Conservation (phyloP, 2,329 filamentous ascomycete genomes). For the Didymella segeticola region DNA sequence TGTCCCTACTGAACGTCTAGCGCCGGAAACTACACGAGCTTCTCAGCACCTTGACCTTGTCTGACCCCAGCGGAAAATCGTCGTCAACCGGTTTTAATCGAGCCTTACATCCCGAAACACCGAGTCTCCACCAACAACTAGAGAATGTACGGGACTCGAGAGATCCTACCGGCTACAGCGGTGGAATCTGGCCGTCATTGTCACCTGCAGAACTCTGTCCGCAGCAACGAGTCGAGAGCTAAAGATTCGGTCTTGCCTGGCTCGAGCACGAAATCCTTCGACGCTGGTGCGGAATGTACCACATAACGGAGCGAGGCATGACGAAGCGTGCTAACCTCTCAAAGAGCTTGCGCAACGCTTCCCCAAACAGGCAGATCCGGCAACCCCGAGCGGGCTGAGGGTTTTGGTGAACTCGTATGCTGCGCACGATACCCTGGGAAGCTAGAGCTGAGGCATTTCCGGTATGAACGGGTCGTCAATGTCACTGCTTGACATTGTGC, state of each 20-base stretch:
- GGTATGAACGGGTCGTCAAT: neutral
- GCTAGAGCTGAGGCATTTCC: conserved; percentile 8
- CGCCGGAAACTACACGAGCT: conserved; percentile 12
- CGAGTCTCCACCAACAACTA: neutral
- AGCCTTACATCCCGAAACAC: neutral
- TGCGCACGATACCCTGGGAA: conserved; percentile 23
- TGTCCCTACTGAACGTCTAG: conserved; percentile 7
- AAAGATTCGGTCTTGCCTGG: conserved; percentile 16
- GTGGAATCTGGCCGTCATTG: neutral
- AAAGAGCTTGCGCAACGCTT: conserved; percentile 21
- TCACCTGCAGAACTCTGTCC: neutral
- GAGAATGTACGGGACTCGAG: neutral
- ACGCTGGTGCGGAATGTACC: conserved; percentile 5
- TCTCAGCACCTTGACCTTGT: neutral
- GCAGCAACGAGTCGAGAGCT: conserved; percentile 7
- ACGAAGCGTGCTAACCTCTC: conserved; percentile 17
- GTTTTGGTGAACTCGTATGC: conserved; percentile 9
- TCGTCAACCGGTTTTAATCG: neutral
- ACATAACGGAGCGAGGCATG: conserved; percentile 14
- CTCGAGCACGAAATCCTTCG: conserved; percentile 13
- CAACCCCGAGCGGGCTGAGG: conserved; percentile 16
- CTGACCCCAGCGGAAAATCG: neutral
- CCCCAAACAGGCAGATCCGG: conserved; percentile 13
- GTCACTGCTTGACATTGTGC: neutral
- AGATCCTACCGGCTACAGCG: neutral